These are phyloP conservation scores for Diaporthe capsici DNA, from an alignment of 2,329 filamentous ascomycete genomes.

Conservation along the genomic window DNA sequence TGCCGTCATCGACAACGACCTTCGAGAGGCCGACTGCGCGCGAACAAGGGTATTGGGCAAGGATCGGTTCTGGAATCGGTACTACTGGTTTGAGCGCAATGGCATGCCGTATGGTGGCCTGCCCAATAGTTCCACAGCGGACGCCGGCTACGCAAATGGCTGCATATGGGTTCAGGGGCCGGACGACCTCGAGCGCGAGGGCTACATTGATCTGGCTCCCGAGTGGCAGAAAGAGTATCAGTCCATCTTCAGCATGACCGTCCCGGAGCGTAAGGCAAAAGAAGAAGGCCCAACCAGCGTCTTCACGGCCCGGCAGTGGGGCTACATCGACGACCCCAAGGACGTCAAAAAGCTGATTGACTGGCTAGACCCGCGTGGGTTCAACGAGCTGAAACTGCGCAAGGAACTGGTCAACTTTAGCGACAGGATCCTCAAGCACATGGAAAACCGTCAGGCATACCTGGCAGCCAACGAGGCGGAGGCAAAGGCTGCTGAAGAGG, in stretches of 20 bases:
- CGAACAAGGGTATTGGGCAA: constrained; percentile 91
- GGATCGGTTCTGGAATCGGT: constrained; percentile 97
- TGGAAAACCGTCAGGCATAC: constrained; percentile 84
- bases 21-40: constrained; percentile 93
- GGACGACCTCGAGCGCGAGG: constrained; percentile 86
- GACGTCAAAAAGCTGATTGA: constrained; percentile 83
- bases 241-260: constrained; percentile 83
- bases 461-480: constrained; percentile 64
- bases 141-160: constrained; percentile 91
- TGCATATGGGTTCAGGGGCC: constrained; percentile 97
- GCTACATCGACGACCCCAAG: constrained; percentile 86
- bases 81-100: constrained; percentile 99
- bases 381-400: constrained; percentile 87
- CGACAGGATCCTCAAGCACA: constrained; percentile 82
- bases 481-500: constrained; percentile 52
- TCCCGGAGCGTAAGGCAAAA: constrained; percentile 84
- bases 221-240: constrained; percentile 83
- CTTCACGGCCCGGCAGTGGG: constrained; percentile 86
- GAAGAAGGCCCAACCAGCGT: constrained; percentile 90
- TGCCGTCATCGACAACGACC: constrained; percentile 86
- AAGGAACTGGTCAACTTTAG: constrained; percentile 87
- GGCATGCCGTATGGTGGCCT: constrained; percentile 96
- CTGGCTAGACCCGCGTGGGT: constrained; percentile 90
- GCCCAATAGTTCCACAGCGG: constrained; percentile 87
- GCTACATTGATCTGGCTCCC: constrained; percentile 84